Conservation (phyloP, 192 early-diverging fungal genomes). For the Gryganskiella cystojenkinii region DNA sequence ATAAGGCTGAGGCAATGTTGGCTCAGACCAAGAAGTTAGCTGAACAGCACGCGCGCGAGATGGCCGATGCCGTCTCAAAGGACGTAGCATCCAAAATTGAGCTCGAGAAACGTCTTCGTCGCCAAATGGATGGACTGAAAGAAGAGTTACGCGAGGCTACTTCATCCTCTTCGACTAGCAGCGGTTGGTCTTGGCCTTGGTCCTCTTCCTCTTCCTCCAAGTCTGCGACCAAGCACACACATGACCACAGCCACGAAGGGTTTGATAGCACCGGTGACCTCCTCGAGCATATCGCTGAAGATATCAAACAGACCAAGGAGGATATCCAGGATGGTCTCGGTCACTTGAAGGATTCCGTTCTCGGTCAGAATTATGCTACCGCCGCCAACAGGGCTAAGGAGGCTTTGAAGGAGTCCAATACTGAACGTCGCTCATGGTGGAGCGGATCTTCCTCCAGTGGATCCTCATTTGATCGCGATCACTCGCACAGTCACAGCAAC, state of each 20-base stretch:
- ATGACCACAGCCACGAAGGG: background rate
- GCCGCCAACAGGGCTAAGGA: conserved; percentile 3
- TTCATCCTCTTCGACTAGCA: background rate
- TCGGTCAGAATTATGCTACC: background rate
- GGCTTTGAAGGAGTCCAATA: background rate
- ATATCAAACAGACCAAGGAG: conserved; percentile 7
- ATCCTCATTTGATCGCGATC: background rate
- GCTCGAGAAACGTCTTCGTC: background rate
- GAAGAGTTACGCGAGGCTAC: background rate
- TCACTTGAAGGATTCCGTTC: background rate
- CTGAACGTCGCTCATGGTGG: conserved; percentile 12
- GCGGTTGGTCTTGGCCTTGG: conserved; percentile 42
- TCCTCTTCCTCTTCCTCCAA: conserved; percentile 9
- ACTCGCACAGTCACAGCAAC: too few species aligned
- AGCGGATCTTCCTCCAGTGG: background rate
- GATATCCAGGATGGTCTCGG: conserved; percentile 1
- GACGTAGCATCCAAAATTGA: background rate
- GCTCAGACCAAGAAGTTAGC: conserved; percentile 3
- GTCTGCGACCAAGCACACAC: background rate
- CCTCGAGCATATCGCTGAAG: conserved; percentile 11
- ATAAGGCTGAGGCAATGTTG: conserved; percentile 12
- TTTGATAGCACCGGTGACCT: conserved; percentile 1
- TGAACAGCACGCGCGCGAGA: conserved; percentile 1
- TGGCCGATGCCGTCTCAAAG: background rate
- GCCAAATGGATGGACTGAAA: background rate